Percentiles rank a stretch among this genome's conserved stretches.
Evolutionary conservation across 148 eudicot species (phyloP).

Genomic region (Camellia lanceoleosa): DNA sequence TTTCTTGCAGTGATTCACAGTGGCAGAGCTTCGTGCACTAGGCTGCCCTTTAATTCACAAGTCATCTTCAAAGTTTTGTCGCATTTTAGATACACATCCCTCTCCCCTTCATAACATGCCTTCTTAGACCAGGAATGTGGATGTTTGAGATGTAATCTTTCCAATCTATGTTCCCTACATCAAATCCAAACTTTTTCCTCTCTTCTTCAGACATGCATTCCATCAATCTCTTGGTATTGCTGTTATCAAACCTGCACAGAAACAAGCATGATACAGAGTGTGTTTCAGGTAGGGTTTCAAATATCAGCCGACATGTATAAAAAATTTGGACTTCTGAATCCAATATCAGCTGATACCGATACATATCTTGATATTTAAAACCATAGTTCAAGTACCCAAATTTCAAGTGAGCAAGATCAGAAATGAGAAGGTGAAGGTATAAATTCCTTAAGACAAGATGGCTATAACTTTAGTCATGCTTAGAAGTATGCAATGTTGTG

Average conservation of each 20-base stretch:
- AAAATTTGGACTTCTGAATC: too few relatives aligned
- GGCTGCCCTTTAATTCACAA: neutral
- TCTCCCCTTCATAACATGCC: constrained; percentile 96
- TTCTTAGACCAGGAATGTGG: constrained; percentile 89
- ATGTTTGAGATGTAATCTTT: constrained; percentile 80
- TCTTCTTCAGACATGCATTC: constrained; percentile 88
- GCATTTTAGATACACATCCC: constrained; percentile 34
- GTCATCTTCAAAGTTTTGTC: neutral
- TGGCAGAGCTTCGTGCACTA: too few relatives aligned
- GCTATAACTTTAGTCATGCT: too few relatives aligned
- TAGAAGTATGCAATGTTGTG: too few relatives aligned
- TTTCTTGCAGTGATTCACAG: constrained; percentile 1
- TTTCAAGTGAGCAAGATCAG: too few relatives aligned
- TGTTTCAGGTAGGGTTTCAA: too few relatives aligned
- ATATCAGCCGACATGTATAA: too few relatives aligned
- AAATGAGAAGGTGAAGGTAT: too few relatives aligned
- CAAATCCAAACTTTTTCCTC: constrained; percentile 59
- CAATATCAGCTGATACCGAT: too few relatives aligned
- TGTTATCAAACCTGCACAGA: constrained; percentile 72
- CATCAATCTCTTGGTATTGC: constrained; percentile 64
- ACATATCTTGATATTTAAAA: too few relatives aligned
- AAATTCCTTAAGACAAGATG: too few relatives aligned
- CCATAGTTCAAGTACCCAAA: too few relatives aligned
- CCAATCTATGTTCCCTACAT: constrained; percentile 89
- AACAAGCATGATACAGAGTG: neutral